phyloP scores from a whole-genome alignment of 2,329 filamentous ascomycete genomes.

The Decorospora gaudefroyi region DNA sequence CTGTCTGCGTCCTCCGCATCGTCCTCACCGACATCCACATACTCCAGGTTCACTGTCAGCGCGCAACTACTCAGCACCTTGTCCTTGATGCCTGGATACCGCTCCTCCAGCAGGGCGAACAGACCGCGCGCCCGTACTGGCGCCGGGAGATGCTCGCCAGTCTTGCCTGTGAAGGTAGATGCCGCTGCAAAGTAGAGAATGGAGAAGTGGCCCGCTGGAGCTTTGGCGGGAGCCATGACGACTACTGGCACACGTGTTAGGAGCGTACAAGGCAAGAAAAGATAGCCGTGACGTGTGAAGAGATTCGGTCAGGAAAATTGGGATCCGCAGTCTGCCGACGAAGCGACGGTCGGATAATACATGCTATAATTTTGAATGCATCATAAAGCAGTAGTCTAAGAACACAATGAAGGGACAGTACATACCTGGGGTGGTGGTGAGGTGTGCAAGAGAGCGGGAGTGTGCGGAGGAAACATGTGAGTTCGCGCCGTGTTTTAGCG shows the following conservation, averaged over 20 bases:
- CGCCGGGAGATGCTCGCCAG: conserved; percentile 67
- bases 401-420: conserved; percentile 1
- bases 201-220: conserved; percentile 70
- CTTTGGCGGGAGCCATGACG: conserved; percentile 51
- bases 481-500: conserved; percentile 21
- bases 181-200: conserved; percentile 83
- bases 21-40: conserved; percentile 70
- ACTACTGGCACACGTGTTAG: conserved; percentile 25
- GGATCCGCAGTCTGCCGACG: conserved; percentile 39
- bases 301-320: conserved; percentile 38
- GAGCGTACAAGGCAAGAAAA: not conserved
- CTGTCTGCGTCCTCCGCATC: conserved; percentile 52
- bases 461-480: conserved; percentile 24
- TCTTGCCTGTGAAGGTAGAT: conserved; percentile 69
- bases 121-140: conserved; percentile 67
- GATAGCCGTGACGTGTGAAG: not conserved
- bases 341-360: conserved; percentile 54
- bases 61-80: conserved; percentile 73
- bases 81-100: conserved; percentile 69
- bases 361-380: conserved; percentile 52
- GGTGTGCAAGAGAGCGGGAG: conserved; percentile 15
- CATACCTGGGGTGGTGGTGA: conserved; percentile 25
- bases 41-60: conserved; percentile 79
- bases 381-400: conserved; percentile 31
- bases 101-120: conserved; percentile 69